Evolutionary conservation across 2,329 filamentous ascomycete genomes (phyloP), one percentile per base, ranked within the genome.

Genomic region (Fusarium denticulatum): DNA sequence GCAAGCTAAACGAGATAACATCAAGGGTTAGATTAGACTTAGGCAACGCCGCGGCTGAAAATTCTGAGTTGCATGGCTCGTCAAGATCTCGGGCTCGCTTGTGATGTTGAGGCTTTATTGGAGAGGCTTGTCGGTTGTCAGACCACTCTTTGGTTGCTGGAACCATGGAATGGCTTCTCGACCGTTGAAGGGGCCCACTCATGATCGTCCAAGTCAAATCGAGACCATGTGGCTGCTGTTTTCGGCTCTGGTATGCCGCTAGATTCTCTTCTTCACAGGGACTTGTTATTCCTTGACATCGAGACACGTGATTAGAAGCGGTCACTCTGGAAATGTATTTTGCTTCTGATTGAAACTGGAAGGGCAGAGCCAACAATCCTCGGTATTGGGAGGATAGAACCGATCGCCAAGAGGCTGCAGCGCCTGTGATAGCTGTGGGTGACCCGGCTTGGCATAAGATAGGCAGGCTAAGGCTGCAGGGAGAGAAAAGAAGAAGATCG

Each of bases 181-280:
- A 74, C 71, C 67, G 67, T 66, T 72, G 37, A 57, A 53, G 52
- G 64, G 64, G 63, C 50, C 71, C 71, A 73, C 71, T 18, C 13
- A 40, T 46, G 36, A 53, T 61, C 43, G 59, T 49, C 49, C 39
- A 67, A 59, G 28, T 47, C 50, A 46, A 26, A 57, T 71, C 39
- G 49, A 40, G 40, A 68, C 59, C 67, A 62, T 62, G 64, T 59
- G 53, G 64, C 50, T 73, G 62, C 55, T 47, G 49, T 45, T 66
- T 40, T 75, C 70, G 76, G 76, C 65, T 75, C 53, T 66, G 69
- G 55, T 50, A 59, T 77, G 75, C 74, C 72, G 67, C 65, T n/a
- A 45, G 61, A 63, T 73, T 64, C 73, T 70, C 63, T 59, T 63
- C 67, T 39, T 53, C 26, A 39, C 20, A 28, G 53, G 39, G 43